Percentiles rank a stretch among this genome's conserved stretches.
phyloP scores from a whole-genome alignment of 805 yeast genomes.

The Blastobotrys attinorum region DNA sequence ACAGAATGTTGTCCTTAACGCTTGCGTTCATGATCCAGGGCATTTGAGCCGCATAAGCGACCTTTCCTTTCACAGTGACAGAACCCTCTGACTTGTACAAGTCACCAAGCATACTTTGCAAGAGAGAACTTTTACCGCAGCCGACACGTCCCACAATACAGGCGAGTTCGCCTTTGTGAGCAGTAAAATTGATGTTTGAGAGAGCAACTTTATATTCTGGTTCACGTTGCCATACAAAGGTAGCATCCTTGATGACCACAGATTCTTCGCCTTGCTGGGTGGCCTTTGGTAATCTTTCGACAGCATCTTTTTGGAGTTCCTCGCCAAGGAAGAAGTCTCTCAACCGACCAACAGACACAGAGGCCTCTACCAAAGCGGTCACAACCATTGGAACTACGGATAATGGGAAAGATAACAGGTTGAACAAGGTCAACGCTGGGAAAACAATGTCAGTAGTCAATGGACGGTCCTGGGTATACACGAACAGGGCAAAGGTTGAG shows the following conservation, averaged over 20 bases:
- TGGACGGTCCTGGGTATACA: slow-evolving; percentile 52
- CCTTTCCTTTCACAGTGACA: slow-evolving; percentile 62
- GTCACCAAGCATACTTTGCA: slow-evolving; percentile 79
- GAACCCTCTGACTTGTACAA: slow-evolving; percentile 67
- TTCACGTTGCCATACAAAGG: slow-evolving; percentile 56
- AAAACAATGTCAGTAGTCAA: slow-evolving; percentile 83
- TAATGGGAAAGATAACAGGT: slow-evolving; percentile 82
- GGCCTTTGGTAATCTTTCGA: slow-evolving; percentile 44
- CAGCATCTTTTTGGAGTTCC: slow-evolving; percentile 79
- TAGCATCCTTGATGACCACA: slow-evolving; percentile 29
- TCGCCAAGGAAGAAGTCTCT: slow-evolving; percentile 57
- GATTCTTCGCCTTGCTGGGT: slow-evolving; percentile 57
- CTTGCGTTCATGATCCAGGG: slow-evolving; percentile 98
- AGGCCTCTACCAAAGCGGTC: slow-evolving; percentile 79
- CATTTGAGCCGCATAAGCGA: slow-evolving; percentile 83
- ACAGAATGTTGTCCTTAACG: slow-evolving; percentile 65
- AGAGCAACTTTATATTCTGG: slow-evolving; percentile 46
- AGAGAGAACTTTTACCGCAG: slow-evolving; percentile 75
- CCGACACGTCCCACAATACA: slow-evolving; percentile 92
- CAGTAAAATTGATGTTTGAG: slow-evolving; percentile 55
- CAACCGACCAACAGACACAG: slow-evolving; percentile 50
- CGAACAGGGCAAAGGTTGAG: slow-evolving; percentile 81
- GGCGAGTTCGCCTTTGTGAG: slow-evolving; percentile 70
- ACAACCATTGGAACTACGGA: slow-evolving; percentile 89
- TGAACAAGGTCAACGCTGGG: slow-evolving; percentile 55